These are phyloP conservation scores for Panaeolus cyanescens DNA, from an alignment of 768 basidiomycete genomes.

Conservation along the genomic window DNA sequence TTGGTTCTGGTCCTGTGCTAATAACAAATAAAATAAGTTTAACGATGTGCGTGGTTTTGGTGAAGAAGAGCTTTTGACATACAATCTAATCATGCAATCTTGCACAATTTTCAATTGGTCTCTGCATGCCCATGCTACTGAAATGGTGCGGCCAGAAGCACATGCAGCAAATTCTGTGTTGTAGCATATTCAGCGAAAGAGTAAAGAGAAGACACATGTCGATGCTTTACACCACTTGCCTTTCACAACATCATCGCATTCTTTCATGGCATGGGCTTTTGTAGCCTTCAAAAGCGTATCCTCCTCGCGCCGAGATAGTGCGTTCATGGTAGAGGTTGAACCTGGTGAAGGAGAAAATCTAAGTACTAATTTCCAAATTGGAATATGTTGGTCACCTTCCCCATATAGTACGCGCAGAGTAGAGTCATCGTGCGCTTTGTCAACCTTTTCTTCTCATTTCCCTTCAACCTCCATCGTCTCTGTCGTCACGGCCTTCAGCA, in stretches of 20 bases:
- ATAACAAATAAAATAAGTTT: slow-evolving; percentile 4
- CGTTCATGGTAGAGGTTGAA: slow-evolving; percentile 55
- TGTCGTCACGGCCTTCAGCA: background rate
- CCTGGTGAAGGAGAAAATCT: background rate
- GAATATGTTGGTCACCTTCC: background rate
- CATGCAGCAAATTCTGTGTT: slow-evolving; percentile 81
- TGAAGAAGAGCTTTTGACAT: slow-evolving; percentile 28
- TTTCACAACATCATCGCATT: slow-evolving; percentile 77
- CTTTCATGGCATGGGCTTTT: slow-evolving; percentile 75
- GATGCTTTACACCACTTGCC: slow-evolving; percentile 50
- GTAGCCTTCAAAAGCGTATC: slow-evolving; percentile 82
- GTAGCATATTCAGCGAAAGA: slow-evolving; percentile 1
- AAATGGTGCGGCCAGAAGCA: slow-evolving; percentile 76
- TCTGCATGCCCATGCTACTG: slow-evolving; percentile 85
- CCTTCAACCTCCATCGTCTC: background rate
- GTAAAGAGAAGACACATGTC: background rate
- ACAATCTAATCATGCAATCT: slow-evolving; percentile 82
- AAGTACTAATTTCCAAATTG: background rate
- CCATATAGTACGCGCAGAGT: background rate
- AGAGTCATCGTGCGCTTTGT: background rate
- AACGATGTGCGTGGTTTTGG: background rate
- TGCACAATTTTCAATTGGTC: slow-evolving; percentile 69
- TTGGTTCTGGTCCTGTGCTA: slow-evolving; percentile 74
- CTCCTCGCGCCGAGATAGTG: slow-evolving; percentile 86
- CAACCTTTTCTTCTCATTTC: background rate